Percentiles rank a stretch among this genome's conserved stretches.
Evolutionary conservation across 331 rosid genomes (phyloP).

Genomic region (Arachis monticola): DNA sequence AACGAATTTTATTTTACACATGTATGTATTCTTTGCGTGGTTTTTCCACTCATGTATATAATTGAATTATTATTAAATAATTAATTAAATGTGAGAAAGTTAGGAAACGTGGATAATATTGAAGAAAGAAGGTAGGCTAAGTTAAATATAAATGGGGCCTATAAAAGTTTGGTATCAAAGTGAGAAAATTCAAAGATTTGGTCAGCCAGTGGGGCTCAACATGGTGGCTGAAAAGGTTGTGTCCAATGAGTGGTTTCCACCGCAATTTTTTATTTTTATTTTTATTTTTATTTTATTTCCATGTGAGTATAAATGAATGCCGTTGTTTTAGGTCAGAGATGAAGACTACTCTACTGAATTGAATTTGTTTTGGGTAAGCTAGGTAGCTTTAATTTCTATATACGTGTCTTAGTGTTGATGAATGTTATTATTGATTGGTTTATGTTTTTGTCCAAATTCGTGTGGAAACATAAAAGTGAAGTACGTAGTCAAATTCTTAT

Average conservation of each 20-base stretch:
- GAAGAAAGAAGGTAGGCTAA: background rate
- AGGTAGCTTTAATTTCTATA: conserved; percentile 2
- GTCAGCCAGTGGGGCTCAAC: conserved; percentile 46
- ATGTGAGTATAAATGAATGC: conserved; percentile 15
- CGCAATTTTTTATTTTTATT: background rate
- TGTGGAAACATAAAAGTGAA: background rate
- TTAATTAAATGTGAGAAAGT: background rate
- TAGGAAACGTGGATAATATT: conserved; percentile 36
- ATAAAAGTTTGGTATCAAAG: background rate
- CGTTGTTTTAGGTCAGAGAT: conserved; percentile 44
- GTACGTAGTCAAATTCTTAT: conserved; percentile 45
- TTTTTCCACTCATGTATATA: background rate
- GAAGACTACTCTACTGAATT: background rate
- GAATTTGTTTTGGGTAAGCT: conserved; percentile 13
- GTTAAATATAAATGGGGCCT: conserved; percentile 1
- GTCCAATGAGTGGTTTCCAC: conserved; percentile 39
- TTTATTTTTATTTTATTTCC: background rate
- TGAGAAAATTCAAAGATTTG: conserved; percentile 44
- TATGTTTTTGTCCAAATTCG: background rate
- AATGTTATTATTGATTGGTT: background rate
- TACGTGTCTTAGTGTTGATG: conserved; percentile 37
- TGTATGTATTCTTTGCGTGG: conserved; percentile 24
- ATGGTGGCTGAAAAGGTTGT: conserved; percentile 36
- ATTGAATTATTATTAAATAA: too few relatives aligned
- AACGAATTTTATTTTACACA: conserved; percentile 31